Evolutionary conservation across 257 asterid genomes (phyloP).

Genomic region (Solanum peruvianum): DNA sequence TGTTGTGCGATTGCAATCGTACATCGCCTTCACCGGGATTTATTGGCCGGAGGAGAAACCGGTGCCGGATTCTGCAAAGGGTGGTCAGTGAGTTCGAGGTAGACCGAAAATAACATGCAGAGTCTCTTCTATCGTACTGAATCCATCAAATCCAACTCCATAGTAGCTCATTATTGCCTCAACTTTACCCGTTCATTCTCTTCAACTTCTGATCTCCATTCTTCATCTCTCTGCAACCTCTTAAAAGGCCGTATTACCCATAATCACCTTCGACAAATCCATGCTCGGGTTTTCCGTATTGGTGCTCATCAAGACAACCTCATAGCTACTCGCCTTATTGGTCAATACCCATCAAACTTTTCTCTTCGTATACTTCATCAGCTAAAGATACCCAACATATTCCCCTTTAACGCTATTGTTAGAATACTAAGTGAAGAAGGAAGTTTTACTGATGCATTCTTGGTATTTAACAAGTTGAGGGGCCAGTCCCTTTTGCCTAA

Average conservation of each 20-base stretch:
- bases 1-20: not conserved
- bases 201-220: slow-evolving; percentile 1
- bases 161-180: not conserved
- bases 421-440: slow-evolving; percentile 64
- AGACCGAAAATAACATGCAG: slow-evolving; percentile 4
- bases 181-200: not conserved
- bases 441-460: slow-evolving; percentile 17
- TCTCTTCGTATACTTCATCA: slow-evolving; percentile 37
- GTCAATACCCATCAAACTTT: slow-evolving; percentile 40
- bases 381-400: slow-evolving; percentile 35
- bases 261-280: slow-evolving; percentile 58
- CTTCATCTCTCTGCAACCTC: slow-evolving; percentile 26
- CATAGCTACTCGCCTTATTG: slow-evolving; percentile 70
- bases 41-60: slow-evolving; percentile 55
- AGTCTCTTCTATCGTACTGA: not conserved
- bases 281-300: slow-evolving; percentile 42
- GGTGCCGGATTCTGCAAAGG: slow-evolving; percentile 13
- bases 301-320: slow-evolving; percentile 54
- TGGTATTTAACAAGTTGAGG: slow-evolving; percentile 22
- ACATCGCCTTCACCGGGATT: slow-evolving; percentile 32
- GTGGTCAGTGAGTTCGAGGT: slow-evolving; percentile 19
- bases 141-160: not conserved
- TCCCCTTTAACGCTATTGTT: slow-evolving; percentile 65
- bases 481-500: slow-evolving; percentile 24
- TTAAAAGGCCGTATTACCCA: slow-evolving; percentile 46